These are phyloP conservation scores for Penicillium manginii DNA, from an alignment of 495 filamentous ascomycete species.

Conservation along the genomic window DNA sequence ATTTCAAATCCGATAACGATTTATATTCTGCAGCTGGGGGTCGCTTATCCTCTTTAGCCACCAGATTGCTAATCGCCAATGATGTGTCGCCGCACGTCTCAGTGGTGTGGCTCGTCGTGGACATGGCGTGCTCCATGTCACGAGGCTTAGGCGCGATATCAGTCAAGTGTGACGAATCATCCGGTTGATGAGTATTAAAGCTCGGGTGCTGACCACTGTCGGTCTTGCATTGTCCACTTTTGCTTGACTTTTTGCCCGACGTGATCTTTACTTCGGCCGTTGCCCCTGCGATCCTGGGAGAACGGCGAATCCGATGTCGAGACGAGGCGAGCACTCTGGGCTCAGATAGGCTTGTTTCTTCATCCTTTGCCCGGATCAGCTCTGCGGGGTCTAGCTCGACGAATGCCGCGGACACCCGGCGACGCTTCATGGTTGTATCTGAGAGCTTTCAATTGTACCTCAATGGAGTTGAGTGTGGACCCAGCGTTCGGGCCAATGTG, in stretches of 20 bases:
- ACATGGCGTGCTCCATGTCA: slow-evolving; percentile 18
- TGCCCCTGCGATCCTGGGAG: background rate
- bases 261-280: background rate
- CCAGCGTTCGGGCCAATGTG: background rate
- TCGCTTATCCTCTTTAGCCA: background rate
- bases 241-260: background rate
- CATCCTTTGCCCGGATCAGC: slow-evolving; percentile 11
- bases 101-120: background rate
- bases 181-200: background rate
- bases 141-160: slow-evolving; percentile 6
- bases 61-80: background rate
- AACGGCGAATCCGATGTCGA: background rate
- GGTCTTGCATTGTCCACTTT: background rate
- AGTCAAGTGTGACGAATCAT: slow-evolving; percentile 6
- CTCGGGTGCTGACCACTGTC: too few relatives aligned
- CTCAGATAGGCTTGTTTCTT: background rate
- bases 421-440: background rate
- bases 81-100: background rate
- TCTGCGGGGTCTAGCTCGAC: slow-evolving; percentile 7
- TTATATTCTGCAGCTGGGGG: background rate
- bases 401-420: slow-evolving; percentile 6
- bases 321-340: background rate
- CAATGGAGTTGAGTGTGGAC: background rate
- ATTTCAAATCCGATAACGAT: background rate
- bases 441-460: background rate